Evolutionary conservation across 164 flowering plant genomes (phyloP), one percentile per base, ranked within the genome.

Genomic region (Vitis vinifera): DNA sequence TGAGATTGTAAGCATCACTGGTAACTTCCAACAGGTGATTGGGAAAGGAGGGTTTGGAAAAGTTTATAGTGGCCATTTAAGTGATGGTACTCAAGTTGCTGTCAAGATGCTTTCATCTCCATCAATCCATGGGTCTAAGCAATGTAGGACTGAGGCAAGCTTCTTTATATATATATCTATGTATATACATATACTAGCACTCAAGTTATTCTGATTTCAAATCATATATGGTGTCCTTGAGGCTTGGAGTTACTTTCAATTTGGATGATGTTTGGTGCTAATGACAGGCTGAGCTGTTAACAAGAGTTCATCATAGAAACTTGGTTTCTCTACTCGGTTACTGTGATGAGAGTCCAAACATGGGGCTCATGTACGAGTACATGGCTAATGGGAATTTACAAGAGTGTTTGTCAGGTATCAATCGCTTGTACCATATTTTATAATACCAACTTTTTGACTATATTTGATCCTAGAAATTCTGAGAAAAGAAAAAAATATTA

Each of bases 261-360:
- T 23, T 37, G 44, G 44, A 37, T 37, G 44, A 37, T 37, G 44
- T 37, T 37, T 37, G 7, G 44, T 37, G 44, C 44, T 82, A 51
- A 10, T 68, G 67, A 29, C 80, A 86, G 89, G 88, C 76, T 8
- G 55, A 78, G 55, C 78, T 81, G 19, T 75, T 87, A 17, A 70
- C 73, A 65, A 78, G 69, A 68, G 79, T 87, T 66, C 82, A 82
- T 63, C 89, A 86, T 69, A 79, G 70, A 62, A 81, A 84, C 64
- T 77, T 87, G 73, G 77, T 77, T 10, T 67, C 78, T 53, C 82
- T 85, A 14, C 57, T 85, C 70, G 89, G 91, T 1, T 85, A 79
- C 58, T 83, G 86, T n/a, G 68, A 80, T 67, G 85, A 85, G 31
- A 80, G 66, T 51, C 50, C 44, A 2, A 59, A 78, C 64, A 55